phyloP scores from a whole-genome alignment of 2,329 filamentous ascomycete genomes.

The Venturiaceae sp. region DNA sequence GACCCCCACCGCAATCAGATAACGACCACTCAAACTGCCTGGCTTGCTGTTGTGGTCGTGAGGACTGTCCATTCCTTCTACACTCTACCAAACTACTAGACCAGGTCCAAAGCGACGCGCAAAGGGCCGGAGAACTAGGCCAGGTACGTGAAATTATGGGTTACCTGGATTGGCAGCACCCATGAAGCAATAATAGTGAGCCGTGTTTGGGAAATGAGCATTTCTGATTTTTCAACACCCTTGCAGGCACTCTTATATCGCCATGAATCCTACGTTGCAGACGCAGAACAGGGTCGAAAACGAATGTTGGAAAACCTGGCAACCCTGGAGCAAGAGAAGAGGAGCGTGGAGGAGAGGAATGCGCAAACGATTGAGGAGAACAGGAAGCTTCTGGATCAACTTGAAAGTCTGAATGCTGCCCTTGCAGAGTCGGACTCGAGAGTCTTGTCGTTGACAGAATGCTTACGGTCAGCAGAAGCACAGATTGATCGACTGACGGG shows the following conservation, averaged over 20 bases:
- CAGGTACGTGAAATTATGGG: slow-evolving; percentile 58
- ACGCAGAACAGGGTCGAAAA: slow-evolving; percentile 76
- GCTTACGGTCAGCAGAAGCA: slow-evolving; percentile 66
- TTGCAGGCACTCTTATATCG: slow-evolving; percentile 80
- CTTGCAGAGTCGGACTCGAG: slow-evolving; percentile 71
- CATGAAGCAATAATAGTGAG: slow-evolving; percentile 10
- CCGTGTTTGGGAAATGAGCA: background rate
- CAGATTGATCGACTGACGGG: slow-evolving; percentile 65
- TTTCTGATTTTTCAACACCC: background rate
- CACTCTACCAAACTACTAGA: slow-evolving; percentile 72
- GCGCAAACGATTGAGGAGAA: slow-evolving; percentile 75
- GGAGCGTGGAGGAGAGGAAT: slow-evolving; percentile 62
- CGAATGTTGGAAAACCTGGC: slow-evolving; percentile 66
- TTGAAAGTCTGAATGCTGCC: slow-evolving; percentile 74
- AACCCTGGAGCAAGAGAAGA: slow-evolving; percentile 63
- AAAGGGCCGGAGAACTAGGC: slow-evolving; percentile 75
- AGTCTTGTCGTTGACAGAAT: slow-evolving; percentile 66
- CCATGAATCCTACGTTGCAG: slow-evolving; percentile 89
- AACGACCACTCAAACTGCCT: background rate
- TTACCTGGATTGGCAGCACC: slow-evolving; percentile 8
- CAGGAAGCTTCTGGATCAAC: slow-evolving; percentile 65
- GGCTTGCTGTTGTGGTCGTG: slow-evolving; percentile 74
- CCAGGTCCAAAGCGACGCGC: slow-evolving; percentile 78
- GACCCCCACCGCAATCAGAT: background rate
- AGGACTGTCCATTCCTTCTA: slow-evolving; percentile 68